Evolutionary conservation across 768 basidiomycete species (phyloP), one percentile per base, ranked within the genome.

Genomic region (Calocera cornea): DNA sequence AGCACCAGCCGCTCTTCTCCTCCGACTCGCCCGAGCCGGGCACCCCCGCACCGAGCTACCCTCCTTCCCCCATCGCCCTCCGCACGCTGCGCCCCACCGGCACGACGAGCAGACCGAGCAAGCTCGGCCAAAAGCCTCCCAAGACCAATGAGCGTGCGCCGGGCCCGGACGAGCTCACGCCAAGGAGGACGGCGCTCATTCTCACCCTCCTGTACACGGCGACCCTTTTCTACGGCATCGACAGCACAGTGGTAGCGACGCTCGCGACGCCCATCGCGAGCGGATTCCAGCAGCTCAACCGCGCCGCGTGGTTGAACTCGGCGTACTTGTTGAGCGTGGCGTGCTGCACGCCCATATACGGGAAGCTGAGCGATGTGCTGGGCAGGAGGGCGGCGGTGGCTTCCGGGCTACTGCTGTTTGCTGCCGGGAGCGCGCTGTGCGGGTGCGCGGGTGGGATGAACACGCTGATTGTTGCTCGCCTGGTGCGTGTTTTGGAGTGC

Each of bases 201-300:
- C 11, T 60, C 14, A 60, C 31, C 54, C 54, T 60, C 27, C 54
- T 60, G 14, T 60, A 60, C 54, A 60, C 19, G 14, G 54, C 54
- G 10, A 60, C 54, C 24, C 24, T 60, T 27, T 60, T 60, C 54
- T 60, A 60, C 54, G 54, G 54, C 54, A 33, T 60, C 54, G 54
- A 60, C 54, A 60, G 54, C 31, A 60, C 54, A 2, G 54, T 60
- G 2, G 54, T 60, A 60, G 54, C 54, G 31, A 60, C 54, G 7
- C 54, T 60, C 54, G 54, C 54, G 31, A 60, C 54, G 27, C 54
- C 54, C 54, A 60, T 60, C 11, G 54, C 54, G 31, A 60, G 54
- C 54, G 54, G 54, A 10, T 60, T 60, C 31, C 54, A 60, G 54
- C 54, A 60, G 54, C 54, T 60, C 8, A 60, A 60, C 54, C 54